Evolutionary conservation across 805 yeast genomes (phyloP), one percentile per base, ranked within the genome.

Genomic region (Teunomyces atbi): DNA sequence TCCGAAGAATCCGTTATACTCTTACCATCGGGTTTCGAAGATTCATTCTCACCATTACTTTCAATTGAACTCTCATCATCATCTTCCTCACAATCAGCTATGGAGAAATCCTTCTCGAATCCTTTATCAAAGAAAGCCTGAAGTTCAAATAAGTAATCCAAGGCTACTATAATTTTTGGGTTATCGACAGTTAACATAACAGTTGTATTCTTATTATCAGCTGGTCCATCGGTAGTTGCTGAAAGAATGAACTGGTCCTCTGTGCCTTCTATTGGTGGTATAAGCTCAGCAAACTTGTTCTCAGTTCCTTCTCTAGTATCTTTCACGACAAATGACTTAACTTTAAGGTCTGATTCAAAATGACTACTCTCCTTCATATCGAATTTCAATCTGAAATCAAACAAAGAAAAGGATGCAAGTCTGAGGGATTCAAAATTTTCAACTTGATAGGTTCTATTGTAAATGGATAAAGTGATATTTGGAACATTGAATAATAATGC

Each of bases 61-160:
- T 34, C 39, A 12, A 8, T 19, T 11, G 41, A 46, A 6, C 21
- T 30, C 1, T 45, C 48, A 4, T 47, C 57, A 2, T 51, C 61
- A 11, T 57, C 56, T 7, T 51, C 58, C 5, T 47, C 47, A 6
- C 56, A 48, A 16, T 53, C 42, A 1, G 52, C 47, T 30, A 49
- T 46, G 12, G 51, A 45, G 4, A 46, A 37, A 26, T 52, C 61
- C 13, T 48, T 55, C 27, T 62, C 65, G 20, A 77, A 52, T 0
- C 82, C 87, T 37, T 69, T 71, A 45, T 78, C 83, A n/a, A 72
- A 62, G 60, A 84, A 91, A 0, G 69, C 60, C 52, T 86, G 86
- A 53, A 94, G 58, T 1, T 94, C 88, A 63, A 91, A 79, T 29
- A 92, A 58, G 62, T 89, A 91, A 59, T 91, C 98, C 54, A 94